Percentiles rank a stretch among this genome's conserved stretches.
phyloP scores from a whole-genome alignment of 495 filamentous ascomycete species.

The Talaromyces wortmannii region DNA sequence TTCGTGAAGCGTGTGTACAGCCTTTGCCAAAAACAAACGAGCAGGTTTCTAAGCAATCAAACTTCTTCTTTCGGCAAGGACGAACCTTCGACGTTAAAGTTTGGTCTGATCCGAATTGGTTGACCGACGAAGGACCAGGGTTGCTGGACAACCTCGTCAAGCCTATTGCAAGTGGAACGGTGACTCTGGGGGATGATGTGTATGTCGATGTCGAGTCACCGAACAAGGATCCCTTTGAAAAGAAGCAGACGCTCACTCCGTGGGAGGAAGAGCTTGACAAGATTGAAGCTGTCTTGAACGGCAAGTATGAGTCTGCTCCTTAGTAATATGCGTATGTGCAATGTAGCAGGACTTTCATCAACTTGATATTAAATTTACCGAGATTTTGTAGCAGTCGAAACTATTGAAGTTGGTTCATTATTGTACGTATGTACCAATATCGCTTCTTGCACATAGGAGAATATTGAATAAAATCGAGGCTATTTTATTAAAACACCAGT shows the following conservation, averaged over 20 bases:
- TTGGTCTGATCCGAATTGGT: conserved; percentile 16
- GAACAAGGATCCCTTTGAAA: conserved; percentile 19
- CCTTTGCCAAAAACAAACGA: conserved; percentile 16
- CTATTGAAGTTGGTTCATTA: too few relatives aligned
- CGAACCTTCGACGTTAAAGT: conserved; percentile 20
- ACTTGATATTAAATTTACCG: too few relatives aligned
- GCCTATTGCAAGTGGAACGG: conserved; percentile 6
- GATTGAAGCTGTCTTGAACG: conserved; percentile 8
- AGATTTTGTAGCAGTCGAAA: too few relatives aligned
- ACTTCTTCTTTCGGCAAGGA: conserved; percentile 24
- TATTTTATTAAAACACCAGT: too few relatives aligned
- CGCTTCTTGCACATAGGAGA: too few relatives aligned
- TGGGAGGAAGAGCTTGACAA: conserved; percentile 16
- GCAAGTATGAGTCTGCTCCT: not conserved
- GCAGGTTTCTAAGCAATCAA: conserved; percentile 5
- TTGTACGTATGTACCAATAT: too few relatives aligned
- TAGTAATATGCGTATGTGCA: too few relatives aligned
- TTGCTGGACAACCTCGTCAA: conserved; percentile 8
- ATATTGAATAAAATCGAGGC: too few relatives aligned
- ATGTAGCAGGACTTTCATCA: too few relatives aligned
- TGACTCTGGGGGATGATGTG: conserved; percentile 7
- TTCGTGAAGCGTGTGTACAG: conserved; percentile 24
- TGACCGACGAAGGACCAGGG: conserved; percentile 9
- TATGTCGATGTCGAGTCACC: conserved; percentile 14
- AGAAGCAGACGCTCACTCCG: conserved; percentile 3